Evolutionary conservation across 164 flowering plant genomes (phyloP).

Genomic region (Piper longum): DNA sequence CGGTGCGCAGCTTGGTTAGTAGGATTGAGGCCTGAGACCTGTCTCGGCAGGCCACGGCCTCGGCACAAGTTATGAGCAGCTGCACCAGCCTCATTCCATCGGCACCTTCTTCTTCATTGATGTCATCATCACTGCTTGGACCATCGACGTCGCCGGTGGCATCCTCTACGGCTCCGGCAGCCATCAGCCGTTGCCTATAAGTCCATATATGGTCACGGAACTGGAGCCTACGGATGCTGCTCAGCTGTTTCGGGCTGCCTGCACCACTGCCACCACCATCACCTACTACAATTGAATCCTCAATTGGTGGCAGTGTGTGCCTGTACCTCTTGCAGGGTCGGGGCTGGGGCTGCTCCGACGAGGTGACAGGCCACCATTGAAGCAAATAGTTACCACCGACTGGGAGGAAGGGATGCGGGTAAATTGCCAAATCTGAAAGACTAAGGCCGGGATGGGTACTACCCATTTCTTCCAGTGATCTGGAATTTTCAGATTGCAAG

Average conservation of each 20-base stretch:
- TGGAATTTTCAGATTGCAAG: constrained; percentile 4
- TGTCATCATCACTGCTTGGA: constrained; percentile 5
- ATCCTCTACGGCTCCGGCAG: constrained; percentile 41
- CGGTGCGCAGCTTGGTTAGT: constrained; percentile 33
- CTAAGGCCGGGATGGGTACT: constrained; percentile 7
- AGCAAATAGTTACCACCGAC: constrained; percentile 4
- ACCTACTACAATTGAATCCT: constrained; percentile 18
- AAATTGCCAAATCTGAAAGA: constrained; percentile 12
- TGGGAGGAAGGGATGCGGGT: constrained; percentile 11
- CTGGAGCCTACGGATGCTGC: constrained; percentile 20
- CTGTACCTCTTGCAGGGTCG: constrained; percentile 10
- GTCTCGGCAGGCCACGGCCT: constrained; percentile 59
- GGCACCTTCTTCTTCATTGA: constrained; percentile 12
- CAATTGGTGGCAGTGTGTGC: constrained; percentile 1
- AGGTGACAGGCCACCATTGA: constrained; percentile 4
- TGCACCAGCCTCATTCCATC: constrained; percentile 47
- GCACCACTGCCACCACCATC: not conserved
- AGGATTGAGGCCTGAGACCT: constrained; percentile 37
- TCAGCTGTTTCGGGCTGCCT: constrained; percentile 11
- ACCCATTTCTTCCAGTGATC: constrained; percentile 2
- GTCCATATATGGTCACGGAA: constrained; percentile 42
- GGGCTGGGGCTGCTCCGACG: constrained; percentile 2
- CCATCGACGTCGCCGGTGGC: constrained; percentile 15
- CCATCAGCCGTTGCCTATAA: constrained; percentile 26
- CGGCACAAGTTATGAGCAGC: constrained; percentile 44